Percentiles rank a stretch among this genome's conserved stretches.
phyloP scores from a whole-genome alignment of 2,329 filamentous ascomycete species.

The Colletotrichum aenigma region DNA sequence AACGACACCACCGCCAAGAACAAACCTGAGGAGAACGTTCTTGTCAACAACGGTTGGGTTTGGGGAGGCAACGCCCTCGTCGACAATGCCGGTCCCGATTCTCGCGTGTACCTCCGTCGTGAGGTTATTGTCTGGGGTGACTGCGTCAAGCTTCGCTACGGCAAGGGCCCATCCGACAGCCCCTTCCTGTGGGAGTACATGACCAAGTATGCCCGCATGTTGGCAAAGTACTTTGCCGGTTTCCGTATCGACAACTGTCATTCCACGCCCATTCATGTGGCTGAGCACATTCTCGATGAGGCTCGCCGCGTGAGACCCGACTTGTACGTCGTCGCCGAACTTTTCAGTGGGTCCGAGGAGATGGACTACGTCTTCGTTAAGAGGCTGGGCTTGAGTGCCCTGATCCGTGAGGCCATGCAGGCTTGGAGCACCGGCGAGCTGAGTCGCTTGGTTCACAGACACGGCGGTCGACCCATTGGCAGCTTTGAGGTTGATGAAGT shows the following conservation, averaged over 20 bases:
- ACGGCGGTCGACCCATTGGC: conserved; percentile 92
- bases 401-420: conserved; percentile 98
- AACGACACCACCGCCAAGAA: conserved; percentile 82
- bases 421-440: conserved; percentile 95
- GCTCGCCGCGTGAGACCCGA: conserved; percentile 88
- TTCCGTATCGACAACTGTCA: conserved; percentile 99
- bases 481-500: conserved; percentile 96
- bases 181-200: conserved; percentile 97
- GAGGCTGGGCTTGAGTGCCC: conserved; percentile 84
- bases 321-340: conserved; percentile 89
- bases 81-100: conserved; percentile 90
- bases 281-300: conserved; percentile 92
- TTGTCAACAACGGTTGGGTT: conserved; percentile 98
- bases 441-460: conserved; percentile 89
- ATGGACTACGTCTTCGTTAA: conserved; percentile 97
- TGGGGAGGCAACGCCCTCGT: conserved; percentile 95
- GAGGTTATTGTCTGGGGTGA: conserved; percentile 99
- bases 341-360: conserved; percentile 94
- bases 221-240: conserved; percentile 94
- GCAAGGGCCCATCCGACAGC: conserved; percentile 78
- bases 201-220: conserved; percentile 86
- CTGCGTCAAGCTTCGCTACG: conserved; percentile 96
- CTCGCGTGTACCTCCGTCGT: conserved; percentile 90
- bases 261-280: conserved; percentile 92
- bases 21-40: conserved; percentile 74